Evolutionary conservation across 192 early-diverging fungal genomes (phyloP), one percentile per base, ranked within the genome.

Genomic region (Geosiphon pyriformis): DNA sequence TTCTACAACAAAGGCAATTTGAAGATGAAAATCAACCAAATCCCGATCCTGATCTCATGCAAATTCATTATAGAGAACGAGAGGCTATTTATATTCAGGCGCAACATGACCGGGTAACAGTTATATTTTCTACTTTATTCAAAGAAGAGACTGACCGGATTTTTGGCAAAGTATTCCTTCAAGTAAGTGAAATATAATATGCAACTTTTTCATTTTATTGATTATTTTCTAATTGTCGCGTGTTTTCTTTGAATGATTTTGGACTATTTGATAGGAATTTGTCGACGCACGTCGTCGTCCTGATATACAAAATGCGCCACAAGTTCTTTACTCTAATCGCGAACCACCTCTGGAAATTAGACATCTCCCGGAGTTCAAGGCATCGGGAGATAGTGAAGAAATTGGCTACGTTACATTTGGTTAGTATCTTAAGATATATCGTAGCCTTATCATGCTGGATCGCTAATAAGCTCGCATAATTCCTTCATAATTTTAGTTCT

Each of bases 111-210:
- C 87, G 95, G 31, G 94, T 99, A 48, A 99, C 97, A 1, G 95
- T 98, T 23, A 94, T 98, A 55, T 99, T 98, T 77, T 92, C 89
- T 31, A 96, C 94, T 11, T 80, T 86, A 74, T 99, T 99, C 78
- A 94, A 94, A 76, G 97, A 99, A 63, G 97, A 99, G 70, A 92
- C 94, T 11, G 97, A 99, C 72, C 85, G 88, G 32, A 89, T 99
- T 67, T 89, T 93, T 77, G 97, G 94, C 53, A 91, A 88, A 66
- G 93, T 99, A 31, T 99, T 99, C 74, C 79, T 99, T 63, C 95
- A 97, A 84, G 90, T 91, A 77, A 23, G 50, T 23, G 50, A 35
- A n/a, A n/a, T n/a, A n/a, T n/a, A n/a, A n/a, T n/a, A n/a, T n/a
- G n/a, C n/a, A n/a, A n/a, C n/a, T n/a, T n/a, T n/a, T n/a, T n/a